These are phyloP conservation scores for Narthecium ossifragum DNA, from an alignment of 106 monocot genomes.

Conservation along the genomic window DNA sequence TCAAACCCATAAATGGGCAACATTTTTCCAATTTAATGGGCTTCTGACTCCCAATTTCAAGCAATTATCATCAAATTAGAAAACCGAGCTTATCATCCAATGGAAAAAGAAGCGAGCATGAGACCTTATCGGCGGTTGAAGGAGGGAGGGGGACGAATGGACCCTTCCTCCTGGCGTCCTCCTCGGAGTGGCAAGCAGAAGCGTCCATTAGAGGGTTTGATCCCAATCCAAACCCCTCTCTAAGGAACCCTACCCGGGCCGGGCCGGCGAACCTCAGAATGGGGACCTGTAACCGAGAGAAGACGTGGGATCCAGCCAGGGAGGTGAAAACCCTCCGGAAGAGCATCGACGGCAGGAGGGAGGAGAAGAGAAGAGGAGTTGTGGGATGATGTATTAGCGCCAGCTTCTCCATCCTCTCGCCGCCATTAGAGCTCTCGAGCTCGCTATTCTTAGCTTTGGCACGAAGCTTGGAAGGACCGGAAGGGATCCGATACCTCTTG, in stretches of 20 bases:
- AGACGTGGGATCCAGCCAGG: constrained; percentile 17
- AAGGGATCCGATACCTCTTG: not conserved
- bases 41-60: not conserved
- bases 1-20: not conserved
- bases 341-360: constrained; percentile 12
- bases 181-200: constrained; percentile 4
- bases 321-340: constrained; percentile 21
- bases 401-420: not conserved
- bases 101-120: not conserved
- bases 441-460: not conserved
- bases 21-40: not conserved
- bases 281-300: not conserved
- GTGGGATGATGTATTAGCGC: not conserved
- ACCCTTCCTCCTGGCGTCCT: not conserved
- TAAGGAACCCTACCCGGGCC: not conserved
- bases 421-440: not conserved
- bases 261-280: not conserved
- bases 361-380: not conserved
- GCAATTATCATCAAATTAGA: not conserved
- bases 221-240: not conserved
- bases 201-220: constrained; percentile 17
- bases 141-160: constrained; percentile 11
- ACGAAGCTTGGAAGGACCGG: not conserved
- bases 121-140: constrained; percentile 13
- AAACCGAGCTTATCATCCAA: not conserved